Conservation (phyloP, 2,329 filamentous ascomycete species). For the Fonsecaea multimorphosa region DNA sequence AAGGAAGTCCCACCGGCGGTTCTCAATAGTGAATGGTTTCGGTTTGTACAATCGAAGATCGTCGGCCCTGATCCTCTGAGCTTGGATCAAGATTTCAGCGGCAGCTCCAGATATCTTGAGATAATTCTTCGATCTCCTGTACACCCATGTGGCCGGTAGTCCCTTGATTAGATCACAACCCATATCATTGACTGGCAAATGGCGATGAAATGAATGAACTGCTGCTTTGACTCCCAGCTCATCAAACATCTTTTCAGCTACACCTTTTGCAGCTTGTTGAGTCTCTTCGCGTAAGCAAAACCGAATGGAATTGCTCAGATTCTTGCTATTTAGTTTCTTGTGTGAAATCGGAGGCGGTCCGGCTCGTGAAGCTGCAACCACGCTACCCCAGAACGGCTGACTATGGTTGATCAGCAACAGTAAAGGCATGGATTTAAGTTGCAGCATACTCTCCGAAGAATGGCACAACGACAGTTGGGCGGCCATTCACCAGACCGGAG, state of each 20-base stretch:
- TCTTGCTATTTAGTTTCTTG: conserved; percentile 52
- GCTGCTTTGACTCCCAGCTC: conserved; percentile 69
- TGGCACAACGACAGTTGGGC: conserved; percentile 62
- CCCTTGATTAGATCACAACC: conserved; percentile 72
- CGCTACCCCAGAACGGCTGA: conserved; percentile 62
- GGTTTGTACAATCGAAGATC: conserved; percentile 44
- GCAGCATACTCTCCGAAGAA: conserved; percentile 61
- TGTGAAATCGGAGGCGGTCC: conserved; percentile 58
- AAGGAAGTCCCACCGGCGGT: conserved; percentile 30
- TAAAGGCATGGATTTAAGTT: not conserved
- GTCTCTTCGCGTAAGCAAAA: conserved; percentile 47
- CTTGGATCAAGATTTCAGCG: conserved; percentile 48
- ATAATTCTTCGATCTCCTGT: conserved; percentile 47
- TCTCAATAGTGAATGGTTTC: conserved; percentile 29
- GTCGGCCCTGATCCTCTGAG: conserved; percentile 23
- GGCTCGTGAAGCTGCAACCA: conserved; percentile 58
- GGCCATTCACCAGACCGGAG: conserved; percentile 58
- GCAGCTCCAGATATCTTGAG: conserved; percentile 54
- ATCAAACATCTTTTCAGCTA: conserved; percentile 57
- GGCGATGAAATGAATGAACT: conserved; percentile 70
- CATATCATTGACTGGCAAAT: conserved; percentile 68
- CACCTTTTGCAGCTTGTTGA: conserved; percentile 44
- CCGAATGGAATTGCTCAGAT: conserved; percentile 54
- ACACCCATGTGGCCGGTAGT: conserved; percentile 61
- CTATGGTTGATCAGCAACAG: conserved; percentile 9